Percentiles rank a stretch among this genome's conserved stretches.
phyloP scores from a whole-genome alignment of 805 yeast species.

The Saccharomycopsis fodiens region DNA sequence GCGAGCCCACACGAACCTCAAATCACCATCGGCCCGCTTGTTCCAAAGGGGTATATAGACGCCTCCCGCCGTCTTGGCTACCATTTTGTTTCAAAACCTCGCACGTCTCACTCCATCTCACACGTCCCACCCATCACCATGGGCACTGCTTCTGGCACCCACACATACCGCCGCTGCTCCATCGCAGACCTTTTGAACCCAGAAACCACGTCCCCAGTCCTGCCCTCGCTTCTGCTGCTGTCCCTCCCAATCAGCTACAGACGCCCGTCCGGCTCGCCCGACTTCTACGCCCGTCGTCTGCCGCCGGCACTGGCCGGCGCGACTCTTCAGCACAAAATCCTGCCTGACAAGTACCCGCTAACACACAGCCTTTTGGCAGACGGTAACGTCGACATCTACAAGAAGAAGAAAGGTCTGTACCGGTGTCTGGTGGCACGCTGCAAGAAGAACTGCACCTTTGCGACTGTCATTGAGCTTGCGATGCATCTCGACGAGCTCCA shows the following conservation, averaged over 20 bases:
- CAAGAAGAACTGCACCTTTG: constrained; percentile 13
- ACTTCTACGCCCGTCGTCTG: background rate
- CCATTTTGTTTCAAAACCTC: too few species aligned
- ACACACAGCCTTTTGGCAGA: constrained; percentile 4
- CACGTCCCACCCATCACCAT: too few species aligned
- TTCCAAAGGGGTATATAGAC: background rate
- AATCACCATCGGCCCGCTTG: background rate
- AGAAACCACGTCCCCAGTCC: background rate
- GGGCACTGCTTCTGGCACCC: background rate
- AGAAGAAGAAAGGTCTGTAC: constrained; percentile 20
- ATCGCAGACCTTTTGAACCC: constrained; percentile 1
- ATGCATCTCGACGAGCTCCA: constrained; percentile 18
- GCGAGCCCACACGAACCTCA: background rate
- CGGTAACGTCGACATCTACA: constrained; percentile 8
- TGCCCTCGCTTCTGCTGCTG: background rate
- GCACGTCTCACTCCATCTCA: too few species aligned
- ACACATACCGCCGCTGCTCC: background rate
- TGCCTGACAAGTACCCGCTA: constrained; percentile 3
- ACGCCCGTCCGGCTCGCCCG: background rate
- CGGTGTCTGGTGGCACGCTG: constrained; percentile 19
- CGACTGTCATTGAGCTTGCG: constrained; percentile 14
- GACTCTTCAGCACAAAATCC: background rate
- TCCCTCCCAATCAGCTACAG: background rate
- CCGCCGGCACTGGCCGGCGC: background rate
- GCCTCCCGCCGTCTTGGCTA: too few species aligned